Evolutionary conservation across 345 rosid genomes (phyloP).

Genomic region (Gossypium mustelinum): DNA sequence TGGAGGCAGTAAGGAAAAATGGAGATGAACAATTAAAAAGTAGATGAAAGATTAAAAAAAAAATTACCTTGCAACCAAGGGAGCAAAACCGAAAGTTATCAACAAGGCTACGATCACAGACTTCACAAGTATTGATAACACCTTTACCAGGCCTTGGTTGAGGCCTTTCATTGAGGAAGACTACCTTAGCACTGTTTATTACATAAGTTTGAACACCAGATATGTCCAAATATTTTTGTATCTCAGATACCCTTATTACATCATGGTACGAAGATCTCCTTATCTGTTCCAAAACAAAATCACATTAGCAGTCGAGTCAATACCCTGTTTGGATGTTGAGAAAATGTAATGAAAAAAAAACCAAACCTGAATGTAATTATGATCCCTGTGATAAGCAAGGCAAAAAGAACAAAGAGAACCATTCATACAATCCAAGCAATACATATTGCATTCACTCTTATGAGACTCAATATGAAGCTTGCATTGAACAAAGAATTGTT

Average conservation of each 20-base stretch:
- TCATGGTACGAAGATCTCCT: conserved; percentile 99
- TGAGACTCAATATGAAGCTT: conserved; percentile 78
- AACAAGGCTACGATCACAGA: conserved; percentile 89
- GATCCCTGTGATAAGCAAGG: conserved; percentile 68
- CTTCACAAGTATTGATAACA: conserved; percentile 86
- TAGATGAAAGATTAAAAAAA: no score
- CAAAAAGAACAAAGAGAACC: conserved; percentile 85
- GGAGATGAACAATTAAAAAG: no score
- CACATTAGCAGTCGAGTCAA: neutral
- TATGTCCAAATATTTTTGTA: conserved; percentile 82
- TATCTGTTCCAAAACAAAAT: conserved; percentile 44
- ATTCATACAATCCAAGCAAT: conserved; percentile 83
- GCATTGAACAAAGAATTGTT: conserved; percentile 87
- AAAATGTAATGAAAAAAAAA: conserved; percentile 8
- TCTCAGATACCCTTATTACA: conserved; percentile 93
- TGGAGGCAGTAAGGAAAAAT: no score
- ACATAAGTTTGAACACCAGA: conserved; percentile 89
- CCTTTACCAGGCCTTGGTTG: conserved; percentile 98
- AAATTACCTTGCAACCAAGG: conserved; percentile 87
- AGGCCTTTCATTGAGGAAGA: conserved; percentile 96
- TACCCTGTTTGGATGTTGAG: conserved; percentile 3
- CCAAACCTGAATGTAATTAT: conserved; percentile 78
- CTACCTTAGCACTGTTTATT: conserved; percentile 94
- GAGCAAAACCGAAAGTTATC: conserved; percentile 97
- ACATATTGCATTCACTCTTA: conserved; percentile 98